Evolutionary conservation across 495 filamentous ascomycete species (phyloP), one percentile per base, ranked within the genome.

Genomic region (Penicillium riverlandense): DNA sequence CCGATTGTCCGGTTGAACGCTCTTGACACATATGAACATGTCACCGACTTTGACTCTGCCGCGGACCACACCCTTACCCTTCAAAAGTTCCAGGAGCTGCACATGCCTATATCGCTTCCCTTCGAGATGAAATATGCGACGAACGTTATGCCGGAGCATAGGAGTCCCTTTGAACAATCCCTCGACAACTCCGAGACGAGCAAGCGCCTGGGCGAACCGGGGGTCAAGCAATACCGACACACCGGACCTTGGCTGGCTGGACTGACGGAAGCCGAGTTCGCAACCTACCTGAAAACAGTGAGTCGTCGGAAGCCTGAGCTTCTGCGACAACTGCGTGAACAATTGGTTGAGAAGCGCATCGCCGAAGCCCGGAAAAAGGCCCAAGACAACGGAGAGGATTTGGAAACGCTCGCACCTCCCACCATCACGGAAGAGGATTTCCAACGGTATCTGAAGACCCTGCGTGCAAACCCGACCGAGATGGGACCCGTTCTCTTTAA

Each of bases 31-130:
- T 78, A 80, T 47, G 90, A 96, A 66, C 87, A 95, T 58, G 80
- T 96, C 61, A 96, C 89, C 44, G 89, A 95, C 46, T 99, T 88
- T 67, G 76, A 82, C 44, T 89, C 86, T 33, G 84, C 89, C 1
- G 74, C 82, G 39, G 88, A 96, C 57, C 88, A 95, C 60, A 79
- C 82, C 16, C 66, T 87, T 50, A 90, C 88, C 9, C 65, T 95
- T 37, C 71, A 77, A 59, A 97, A 97, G 68, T 97, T 84, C 74
- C 85, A 89, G 53, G 89, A 96, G 57, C 67, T 90, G 55, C 72
- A 79, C 45, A 64, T 87, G 43, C 82, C 86, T 1, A 69, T 90
- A 29, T 73, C 77, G 13, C 63, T 76, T 37, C 71, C 72, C 7
- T 48, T 42, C n/a, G 56, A 60, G 33, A 50, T 61, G 40, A 56